Evolutionary conservation across 768 basidiomycete species (phyloP).

Genomic region (Lepiota brunneoincarnata): DNA sequence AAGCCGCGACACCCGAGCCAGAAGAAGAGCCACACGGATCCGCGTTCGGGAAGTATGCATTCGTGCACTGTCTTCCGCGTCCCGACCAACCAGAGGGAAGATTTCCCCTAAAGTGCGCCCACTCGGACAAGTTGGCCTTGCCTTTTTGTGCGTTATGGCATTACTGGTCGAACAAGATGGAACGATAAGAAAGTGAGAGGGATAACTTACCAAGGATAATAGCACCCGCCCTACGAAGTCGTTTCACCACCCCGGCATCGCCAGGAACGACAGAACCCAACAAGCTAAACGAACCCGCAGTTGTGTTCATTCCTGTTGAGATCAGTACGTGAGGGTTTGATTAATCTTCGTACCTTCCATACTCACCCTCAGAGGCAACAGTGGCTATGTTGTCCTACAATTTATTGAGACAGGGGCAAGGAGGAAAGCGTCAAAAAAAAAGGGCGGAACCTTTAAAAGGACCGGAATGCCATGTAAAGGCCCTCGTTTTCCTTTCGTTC

Average conservation of each 20-base stretch:
- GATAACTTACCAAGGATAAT: constrained; percentile 37
- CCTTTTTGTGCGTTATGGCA: constrained; percentile 28
- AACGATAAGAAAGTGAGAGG: neutral
- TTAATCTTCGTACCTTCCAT: neutral
- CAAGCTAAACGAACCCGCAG: constrained; percentile 42
- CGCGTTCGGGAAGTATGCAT: constrained; percentile 47
- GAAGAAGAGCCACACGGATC: constrained; percentile 60
- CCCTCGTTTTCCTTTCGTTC: constrained; percentile 39
- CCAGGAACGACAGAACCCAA: constrained; percentile 41
- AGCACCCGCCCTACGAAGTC: constrained; percentile 39
- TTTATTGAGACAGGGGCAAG: neutral
- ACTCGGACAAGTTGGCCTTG: constrained; percentile 57
- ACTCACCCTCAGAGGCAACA: constrained; percentile 38
- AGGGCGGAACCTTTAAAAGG: constrained; percentile 41
- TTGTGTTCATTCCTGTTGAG: constrained; percentile 41
- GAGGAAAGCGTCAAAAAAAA: neutral
- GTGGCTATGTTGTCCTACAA: constrained; percentile 47
- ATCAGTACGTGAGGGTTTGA: neutral
- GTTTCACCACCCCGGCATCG: constrained; percentile 44
- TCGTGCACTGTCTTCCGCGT: constrained; percentile 48
- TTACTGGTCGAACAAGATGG: neutral
- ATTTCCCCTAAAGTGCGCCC: constrained; percentile 45
- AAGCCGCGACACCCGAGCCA: constrained; percentile 53
- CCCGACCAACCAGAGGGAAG: constrained; percentile 57
- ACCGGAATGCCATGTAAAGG: constrained; percentile 53